A percentile compares a stretch with the other conserved stretches of the same genome.
phyloP scores from a whole-genome alignment of 2,329 filamentous ascomycete genomes.

The Zymoseptoria passerinii region DNA sequence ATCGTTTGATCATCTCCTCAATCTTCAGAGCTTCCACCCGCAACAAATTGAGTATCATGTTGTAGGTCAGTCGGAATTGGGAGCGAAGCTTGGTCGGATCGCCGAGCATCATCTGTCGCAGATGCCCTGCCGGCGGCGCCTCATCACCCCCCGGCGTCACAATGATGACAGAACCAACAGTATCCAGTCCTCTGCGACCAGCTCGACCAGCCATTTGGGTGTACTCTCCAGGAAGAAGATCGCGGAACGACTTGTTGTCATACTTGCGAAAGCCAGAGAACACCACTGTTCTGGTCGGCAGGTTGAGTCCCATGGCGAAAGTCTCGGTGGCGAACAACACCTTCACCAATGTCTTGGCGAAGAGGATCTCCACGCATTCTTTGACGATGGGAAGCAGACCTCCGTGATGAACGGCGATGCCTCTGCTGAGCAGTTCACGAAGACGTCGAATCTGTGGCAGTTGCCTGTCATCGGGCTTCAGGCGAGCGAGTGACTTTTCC shows the following conservation, averaged over 20 bases:
- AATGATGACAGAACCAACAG: constrained; percentile 89
- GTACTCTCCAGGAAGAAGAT: constrained; percentile 88
- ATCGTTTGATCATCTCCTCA: constrained; percentile 99
- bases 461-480: constrained; percentile 81
- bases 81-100: constrained; percentile 91
- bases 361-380: constrained; percentile 93
- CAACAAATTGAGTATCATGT: constrained; percentile 95
- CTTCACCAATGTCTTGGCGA: constrained; percentile 90
- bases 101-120: constrained; percentile 91
- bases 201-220: constrained; percentile 98
- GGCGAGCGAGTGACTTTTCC: constrained; percentile 81
- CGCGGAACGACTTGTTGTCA: constrained; percentile 84
- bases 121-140: constrained; percentile 71
- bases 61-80: constrained; percentile 95
- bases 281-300: constrained; percentile 91
- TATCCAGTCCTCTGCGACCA: constrained; percentile 83
- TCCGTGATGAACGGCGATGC: constrained; percentile 93
- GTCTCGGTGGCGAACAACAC: constrained; percentile 96
- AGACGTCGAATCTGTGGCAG: constrained; percentile 89
- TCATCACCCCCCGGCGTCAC: constrained; percentile 74
- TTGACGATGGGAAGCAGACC: constrained; percentile 94
- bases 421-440: constrained; percentile 73
- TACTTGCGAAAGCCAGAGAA: constrained; percentile 97
- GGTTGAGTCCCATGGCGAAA: constrained; percentile 95
- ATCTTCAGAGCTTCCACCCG: constrained; percentile 96